A percentile compares a stretch with the other conserved stretches of the same genome.
Evolutionary conservation across 163 green algal species (phyloP).

Genomic region (Coccomyxa subellipsoidea): DNA sequence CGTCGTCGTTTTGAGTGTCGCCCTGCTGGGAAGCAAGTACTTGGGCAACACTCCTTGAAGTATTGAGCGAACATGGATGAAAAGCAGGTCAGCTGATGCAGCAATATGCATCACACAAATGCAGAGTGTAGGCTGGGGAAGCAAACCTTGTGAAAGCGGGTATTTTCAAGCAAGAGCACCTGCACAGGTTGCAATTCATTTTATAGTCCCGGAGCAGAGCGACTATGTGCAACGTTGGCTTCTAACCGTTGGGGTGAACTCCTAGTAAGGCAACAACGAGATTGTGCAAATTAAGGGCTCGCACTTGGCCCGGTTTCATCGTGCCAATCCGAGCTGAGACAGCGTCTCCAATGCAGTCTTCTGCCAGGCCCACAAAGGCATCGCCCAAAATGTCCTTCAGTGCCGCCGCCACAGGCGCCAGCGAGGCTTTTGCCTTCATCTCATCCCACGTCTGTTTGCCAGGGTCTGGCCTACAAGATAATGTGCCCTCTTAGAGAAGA

Average conservation of each 20-base stretch:
- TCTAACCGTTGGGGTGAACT: no score
- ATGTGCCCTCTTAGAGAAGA: neutral
- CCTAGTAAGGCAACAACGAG: no score
- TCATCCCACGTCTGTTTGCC: neutral
- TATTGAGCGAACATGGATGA: no score
- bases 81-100: no score
- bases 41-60: no score
- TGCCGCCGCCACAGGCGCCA: neutral
- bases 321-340: constrained; percentile 64
- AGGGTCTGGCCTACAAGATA: neutral
- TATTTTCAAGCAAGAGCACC: neutral
- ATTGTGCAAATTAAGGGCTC: neutral
- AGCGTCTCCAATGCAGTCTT: constrained; percentile 91
- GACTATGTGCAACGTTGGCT: no score
- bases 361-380: constrained; percentile 31
- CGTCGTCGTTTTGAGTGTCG: constrained; percentile 77
- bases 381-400: neutral
- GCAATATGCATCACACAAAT: neutral
- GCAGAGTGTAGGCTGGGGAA: no score
- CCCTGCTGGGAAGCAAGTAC: constrained; percentile 21
- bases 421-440: neutral
- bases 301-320: constrained; percentile 50
- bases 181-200: neutral
- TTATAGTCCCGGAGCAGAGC: no score
- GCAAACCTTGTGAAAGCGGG: neutral